Evolutionary conservation across 2,329 filamentous ascomycete genomes (phyloP), one percentile per base, ranked within the genome.

Genomic region (Kalmusia sp.): DNA sequence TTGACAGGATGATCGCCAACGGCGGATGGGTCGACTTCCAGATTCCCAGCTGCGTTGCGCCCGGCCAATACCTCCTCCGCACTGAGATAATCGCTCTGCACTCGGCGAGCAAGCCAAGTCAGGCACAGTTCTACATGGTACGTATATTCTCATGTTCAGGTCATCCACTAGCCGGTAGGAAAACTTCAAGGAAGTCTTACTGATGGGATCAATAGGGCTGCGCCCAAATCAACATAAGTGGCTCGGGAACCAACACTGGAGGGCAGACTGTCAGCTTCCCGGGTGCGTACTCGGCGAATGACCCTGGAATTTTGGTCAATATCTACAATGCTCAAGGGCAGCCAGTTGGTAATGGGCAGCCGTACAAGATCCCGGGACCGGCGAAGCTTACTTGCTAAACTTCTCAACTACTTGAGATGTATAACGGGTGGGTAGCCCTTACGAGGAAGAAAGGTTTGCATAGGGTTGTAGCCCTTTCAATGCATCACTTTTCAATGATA

Each of bases 301-400:
- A 68, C 25, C 51, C 63, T 1, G 62, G 63, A 9, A 54, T 68
- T 30, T 31, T 55, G 19, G 49, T 67, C 30, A 59, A 37, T 43
- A 59, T 64, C 38, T 64, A 65, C 30, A 58, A 63, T 17, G 58
- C 35, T 28, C 33, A 27, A 14, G 57, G 54, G 3, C 15, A 43
- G 25, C 54, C 61, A 15, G 60, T 59, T 35, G 60, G 62, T 51
- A 57, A 51, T 12, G 51, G 59, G 7, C 52, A 57, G 52, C 59
- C 64, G 7, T 82, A 82, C 55, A 75, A 64, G 6, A 75, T 82
- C 43, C 80, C 80, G 0, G 80, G 80, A 0, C 80, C 80, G 33
- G 68, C 72, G 4, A 63, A 81, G 2, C 80, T 82, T 52, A 73
- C 66, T 7, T 82, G 80, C 63, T 51, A 27, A 33, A 30, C 21